phyloP scores from a whole-genome alignment of 441 rosid species.

The Jatropha podagrica region DNA sequence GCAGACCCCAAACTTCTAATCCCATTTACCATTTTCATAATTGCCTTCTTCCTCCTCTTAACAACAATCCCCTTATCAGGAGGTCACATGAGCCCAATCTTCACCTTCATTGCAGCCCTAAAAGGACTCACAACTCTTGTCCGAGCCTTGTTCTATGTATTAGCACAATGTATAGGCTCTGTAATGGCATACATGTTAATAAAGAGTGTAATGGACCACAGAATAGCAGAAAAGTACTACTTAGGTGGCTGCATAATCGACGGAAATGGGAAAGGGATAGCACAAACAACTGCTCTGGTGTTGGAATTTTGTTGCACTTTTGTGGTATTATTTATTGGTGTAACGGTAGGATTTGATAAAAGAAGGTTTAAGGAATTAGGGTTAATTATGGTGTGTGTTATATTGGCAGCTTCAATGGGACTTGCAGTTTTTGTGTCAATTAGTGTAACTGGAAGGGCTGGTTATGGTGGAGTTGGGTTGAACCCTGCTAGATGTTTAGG shows the following conservation, averaged over 20 bases:
- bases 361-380: constrained; percentile 42
- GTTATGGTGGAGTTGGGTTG: constrained; percentile 43
- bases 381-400: constrained; percentile 31
- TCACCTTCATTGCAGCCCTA: constrained; percentile 41
- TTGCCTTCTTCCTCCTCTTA: constrained; percentile 42
- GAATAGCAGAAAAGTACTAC: constrained; percentile 24
- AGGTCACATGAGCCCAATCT: constrained; percentile 52
- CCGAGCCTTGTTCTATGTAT: constrained; percentile 34
- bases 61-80: constrained; percentile 49
- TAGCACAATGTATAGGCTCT: constrained; percentile 45
- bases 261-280: constrained; percentile 27
- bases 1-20: constrained; percentile 42
- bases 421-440: constrained; percentile 39
- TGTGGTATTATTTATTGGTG: constrained; percentile 38
- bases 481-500: constrained; percentile 51
- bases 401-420: constrained; percentile 41
- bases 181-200: constrained; percentile 27
- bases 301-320: constrained; percentile 47
- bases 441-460: constrained; percentile 35
- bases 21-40: constrained; percentile 37
- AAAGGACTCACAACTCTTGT: constrained; percentile 30
- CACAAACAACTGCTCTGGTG: constrained; percentile 26
- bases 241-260: constrained; percentile 41
- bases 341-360: constrained; percentile 42
- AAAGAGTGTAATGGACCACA: constrained; percentile 32